Base-by-base conservation (phyloP, 768 basidiomycete genomes). In the Ephemerocybe angulata region DNA sequence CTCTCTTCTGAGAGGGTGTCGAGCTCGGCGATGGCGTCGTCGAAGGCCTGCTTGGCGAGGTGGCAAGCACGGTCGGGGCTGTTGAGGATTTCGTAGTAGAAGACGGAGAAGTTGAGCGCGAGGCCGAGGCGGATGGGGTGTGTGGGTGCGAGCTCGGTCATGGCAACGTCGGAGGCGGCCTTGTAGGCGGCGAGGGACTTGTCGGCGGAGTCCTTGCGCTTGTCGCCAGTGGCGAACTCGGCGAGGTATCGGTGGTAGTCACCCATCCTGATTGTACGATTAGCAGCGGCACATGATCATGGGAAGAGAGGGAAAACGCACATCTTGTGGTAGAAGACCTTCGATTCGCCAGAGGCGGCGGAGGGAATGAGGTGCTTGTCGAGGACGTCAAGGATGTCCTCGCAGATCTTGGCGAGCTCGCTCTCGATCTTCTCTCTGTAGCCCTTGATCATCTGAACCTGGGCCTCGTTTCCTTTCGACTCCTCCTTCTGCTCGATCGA, bases 271-370 rank as follows among this genome's bases (percentile, higher is more conserved):
- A 57, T 56, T 35, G 50, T 66, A 59, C 66, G 63, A 60, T 61
- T 37, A 56, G 58, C 40, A 31, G 58, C 21, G 42, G n/a, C 48
- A 35, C 48, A 43, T 43, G 50, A 44, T 50, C 49, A 50, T 44
- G 49, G 31, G 41, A 42, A 51, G 21, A 13, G 10, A 31, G 46
- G 30, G 15, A 42, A 22, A 22, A 52, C 91, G 60, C 63, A 94
- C 93, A 97, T 94, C 86, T 98, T 98, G 85, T 96, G 94, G 81
- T 98, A 98, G 84, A 98, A 98, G 55, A 98, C 95, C 80, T 97
- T 96, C 56, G 90, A 93, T 76, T 98, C 96, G 68, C 95, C 94
- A 54, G 92, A 88, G 58, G 92, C 93, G 50, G 96, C 96, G 11
- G 93, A 95, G 59, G 94, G 94, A 65, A 93, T 97, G 66, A 98